Conservation (phyloP, 1,284 basidiomycete genomes). For the Leccinum pachyderme region DNA sequence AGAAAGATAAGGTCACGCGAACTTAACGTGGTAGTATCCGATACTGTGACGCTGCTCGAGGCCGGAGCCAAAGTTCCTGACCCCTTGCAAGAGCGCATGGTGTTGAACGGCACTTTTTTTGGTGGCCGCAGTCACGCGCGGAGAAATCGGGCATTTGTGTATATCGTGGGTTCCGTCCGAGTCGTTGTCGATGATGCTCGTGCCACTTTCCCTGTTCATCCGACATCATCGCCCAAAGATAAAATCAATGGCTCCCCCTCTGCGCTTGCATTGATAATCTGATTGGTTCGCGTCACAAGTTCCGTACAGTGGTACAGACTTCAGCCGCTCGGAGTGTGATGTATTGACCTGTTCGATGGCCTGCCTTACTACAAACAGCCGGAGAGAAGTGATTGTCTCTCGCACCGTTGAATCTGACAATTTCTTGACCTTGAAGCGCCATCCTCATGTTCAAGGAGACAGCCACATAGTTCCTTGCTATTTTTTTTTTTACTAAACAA, state of each 20-base stretch:
- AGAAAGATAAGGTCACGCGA: background rate
- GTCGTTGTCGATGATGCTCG: background rate
- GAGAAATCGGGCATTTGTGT: background rate
- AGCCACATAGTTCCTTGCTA: background rate
- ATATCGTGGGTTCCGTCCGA: background rate
- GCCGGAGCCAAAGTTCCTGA: background rate
- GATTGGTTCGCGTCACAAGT: background rate
- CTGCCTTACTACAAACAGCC: background rate
- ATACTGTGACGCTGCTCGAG: background rate
- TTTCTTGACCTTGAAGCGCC: background rate
- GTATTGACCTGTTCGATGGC: background rate
- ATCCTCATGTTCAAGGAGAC: background rate
- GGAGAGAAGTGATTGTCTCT: background rate
- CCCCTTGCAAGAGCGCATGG: background rate
- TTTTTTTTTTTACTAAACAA: background rate
- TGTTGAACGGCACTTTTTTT: background rate
- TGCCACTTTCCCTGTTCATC: constrained; percentile 6
- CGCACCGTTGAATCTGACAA: background rate
- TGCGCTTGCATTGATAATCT: background rate
- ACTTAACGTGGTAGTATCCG: background rate
- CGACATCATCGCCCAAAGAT: constrained; percentile 1
- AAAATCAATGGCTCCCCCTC: background rate
- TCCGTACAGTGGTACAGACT: too few relatives aligned
- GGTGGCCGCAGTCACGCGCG: background rate
- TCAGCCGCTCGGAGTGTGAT: background rate